Evolutionary conservation across 1,284 basidiomycete genomes (phyloP).

Genomic region (Clitocybe nebularis): DNA sequence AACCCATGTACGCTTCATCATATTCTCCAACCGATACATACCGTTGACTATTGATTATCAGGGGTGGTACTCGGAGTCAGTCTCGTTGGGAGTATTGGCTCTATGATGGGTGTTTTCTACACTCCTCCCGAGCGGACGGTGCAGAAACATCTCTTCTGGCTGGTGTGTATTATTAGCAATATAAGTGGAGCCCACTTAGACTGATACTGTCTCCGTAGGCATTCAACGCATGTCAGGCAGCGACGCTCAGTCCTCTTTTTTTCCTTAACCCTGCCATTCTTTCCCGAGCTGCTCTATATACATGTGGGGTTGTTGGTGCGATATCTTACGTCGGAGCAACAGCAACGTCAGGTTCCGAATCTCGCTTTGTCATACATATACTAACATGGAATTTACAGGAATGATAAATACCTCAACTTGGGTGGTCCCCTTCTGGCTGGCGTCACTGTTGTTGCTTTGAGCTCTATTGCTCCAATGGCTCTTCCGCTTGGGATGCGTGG

Average conservation of each 20-base stretch:
- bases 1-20: slow-evolving; percentile 69
- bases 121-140: slow-evolving; percentile 70
- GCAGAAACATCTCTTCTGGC: slow-evolving; percentile 76
- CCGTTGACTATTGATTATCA: slow-evolving; percentile 20
- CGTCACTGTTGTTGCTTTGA: slow-evolving; percentile 82
- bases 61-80: slow-evolving; percentile 84
- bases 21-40: not conserved
- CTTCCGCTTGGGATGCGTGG: slow-evolving; percentile 78
- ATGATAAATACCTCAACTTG: slow-evolving; percentile 82
- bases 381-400: slow-evolving; percentile 36
- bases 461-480: slow-evolving; percentile 82
- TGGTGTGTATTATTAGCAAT: slow-evolving; percentile 56
- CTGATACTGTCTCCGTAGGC: slow-evolving; percentile 39
- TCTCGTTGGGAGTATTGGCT: slow-evolving; percentile 72
- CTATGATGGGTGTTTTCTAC: slow-evolving; percentile 76
- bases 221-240: slow-evolving; percentile 85
- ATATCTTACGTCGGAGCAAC: slow-evolving; percentile 89
- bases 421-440: slow-evolving; percentile 84
- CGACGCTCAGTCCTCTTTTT: slow-evolving; percentile 79
- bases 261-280: slow-evolving; percentile 85
- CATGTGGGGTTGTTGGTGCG: slow-evolving; percentile 79
- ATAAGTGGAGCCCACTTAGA: too few relatives aligned
- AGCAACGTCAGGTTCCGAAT: slow-evolving; percentile 70
- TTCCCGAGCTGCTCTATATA: slow-evolving; percentile 88
- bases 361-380: not conserved